A percentile compares a stretch with the other conserved stretches of the same genome.
Conservation (phyloP, 352 stramenopile species). For the Pythium rhizo-oryzae region DNA sequence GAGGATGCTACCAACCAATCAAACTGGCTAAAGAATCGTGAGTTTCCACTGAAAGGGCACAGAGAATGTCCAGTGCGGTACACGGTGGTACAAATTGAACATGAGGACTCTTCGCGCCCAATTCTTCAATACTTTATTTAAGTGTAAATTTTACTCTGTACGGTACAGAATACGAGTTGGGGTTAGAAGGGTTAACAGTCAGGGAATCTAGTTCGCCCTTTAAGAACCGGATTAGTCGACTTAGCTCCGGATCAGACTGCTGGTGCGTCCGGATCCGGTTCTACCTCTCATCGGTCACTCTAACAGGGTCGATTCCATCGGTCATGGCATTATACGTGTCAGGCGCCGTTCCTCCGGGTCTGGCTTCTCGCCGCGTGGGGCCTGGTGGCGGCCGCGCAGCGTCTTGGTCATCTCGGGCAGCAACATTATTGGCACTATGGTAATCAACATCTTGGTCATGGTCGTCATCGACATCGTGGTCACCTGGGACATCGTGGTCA, state of each 20-base stretch:
- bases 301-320: not conserved
- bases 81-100: too few relatives aligned
- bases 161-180: too few relatives aligned
- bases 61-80: too few relatives aligned
- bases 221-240: not conserved
- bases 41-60: too few relatives aligned
- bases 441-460: not conserved
- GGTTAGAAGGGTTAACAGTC: too few relatives aligned
- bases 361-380: too few relatives aligned
- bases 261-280: conserved; percentile 1
- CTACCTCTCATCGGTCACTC: not conserved
- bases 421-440: not conserved
- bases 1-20: too few relatives aligned
- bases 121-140: too few relatives aligned
- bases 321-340: not conserved
- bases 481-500: not conserved
- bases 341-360: not conserved
- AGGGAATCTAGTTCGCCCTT: not conserved
- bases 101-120: too few relatives aligned
- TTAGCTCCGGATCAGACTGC: not conserved
- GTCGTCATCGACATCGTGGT: not conserved
- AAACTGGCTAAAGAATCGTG: too few relatives aligned
- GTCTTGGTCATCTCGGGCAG: not conserved
- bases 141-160: too few relatives aligned
- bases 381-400: too few relatives aligned